phyloP scores from a whole-genome alignment of 208 protist genomes.

The Wallacemonas rigidus region DNA sequence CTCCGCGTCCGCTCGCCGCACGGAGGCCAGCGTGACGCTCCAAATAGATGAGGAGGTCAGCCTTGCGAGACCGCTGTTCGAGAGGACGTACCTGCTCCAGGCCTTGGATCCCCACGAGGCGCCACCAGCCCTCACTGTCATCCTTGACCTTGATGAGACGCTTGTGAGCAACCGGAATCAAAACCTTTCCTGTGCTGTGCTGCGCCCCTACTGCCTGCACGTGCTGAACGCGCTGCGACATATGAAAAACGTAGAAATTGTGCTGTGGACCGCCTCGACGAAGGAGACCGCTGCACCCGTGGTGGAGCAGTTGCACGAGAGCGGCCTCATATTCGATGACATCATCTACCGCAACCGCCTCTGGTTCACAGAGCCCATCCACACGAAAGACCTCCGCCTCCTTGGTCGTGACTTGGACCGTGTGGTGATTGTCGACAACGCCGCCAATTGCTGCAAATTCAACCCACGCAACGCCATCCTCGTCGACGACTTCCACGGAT shows the following conservation, averaged over 20 bases:
- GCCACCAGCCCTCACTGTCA: slow-evolving; percentile 78
- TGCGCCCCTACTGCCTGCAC: slow-evolving; percentile 88
- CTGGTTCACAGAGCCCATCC: slow-evolving; percentile 91
- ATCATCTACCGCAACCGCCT: slow-evolving; percentile 84
- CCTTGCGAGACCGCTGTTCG: slow-evolving; percentile 60
- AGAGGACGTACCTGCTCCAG: slow-evolving; percentile 51
- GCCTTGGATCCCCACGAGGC: slow-evolving; percentile 51
- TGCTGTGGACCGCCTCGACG: slow-evolving; percentile 93
- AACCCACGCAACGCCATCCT: slow-evolving; percentile 85
- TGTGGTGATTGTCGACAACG: slow-evolving; percentile 92
- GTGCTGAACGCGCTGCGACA: slow-evolving; percentile 85
- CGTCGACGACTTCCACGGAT: slow-evolving; percentile 88
- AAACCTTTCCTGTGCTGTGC: slow-evolving; percentile 53
- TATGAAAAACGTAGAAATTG: slow-evolving; percentile 88
- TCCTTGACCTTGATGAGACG: slow-evolving; percentile 93
- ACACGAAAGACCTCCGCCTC: slow-evolving; percentile 93
- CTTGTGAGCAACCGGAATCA: slow-evolving; percentile 87
- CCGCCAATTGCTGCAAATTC: slow-evolving; percentile 90
- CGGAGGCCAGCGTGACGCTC: slow-evolving; percentile 2
- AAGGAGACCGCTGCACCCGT: slow-evolving; percentile 86
- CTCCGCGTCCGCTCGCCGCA: slow-evolving; percentile 10
- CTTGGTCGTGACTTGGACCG: slow-evolving; percentile 89
- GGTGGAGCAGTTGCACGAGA: slow-evolving; percentile 77
- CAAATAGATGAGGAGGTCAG: slow-evolving; percentile 16
- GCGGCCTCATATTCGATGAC: slow-evolving; percentile 85